These are phyloP conservation scores for Lipomyces starkeyi DNA, from an alignment of 805 yeast genomes.

Conservation along the genomic window DNA sequence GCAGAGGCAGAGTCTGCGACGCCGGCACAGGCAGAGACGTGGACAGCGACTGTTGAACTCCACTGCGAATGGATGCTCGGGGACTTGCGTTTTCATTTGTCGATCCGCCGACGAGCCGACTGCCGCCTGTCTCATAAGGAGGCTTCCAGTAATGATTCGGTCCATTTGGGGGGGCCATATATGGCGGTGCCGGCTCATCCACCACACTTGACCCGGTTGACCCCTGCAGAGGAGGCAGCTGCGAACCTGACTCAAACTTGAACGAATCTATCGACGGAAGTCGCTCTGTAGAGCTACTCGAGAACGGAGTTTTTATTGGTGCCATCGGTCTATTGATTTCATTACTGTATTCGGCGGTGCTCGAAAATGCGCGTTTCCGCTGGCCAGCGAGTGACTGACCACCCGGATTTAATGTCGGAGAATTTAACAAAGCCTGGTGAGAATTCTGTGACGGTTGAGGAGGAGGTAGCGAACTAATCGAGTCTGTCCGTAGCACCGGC, in stretches of 20 bases:
- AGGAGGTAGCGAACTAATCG: slow-evolving; percentile 21
- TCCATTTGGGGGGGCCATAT: slow-evolving; percentile 33
- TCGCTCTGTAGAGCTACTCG: slow-evolving; percentile 21
- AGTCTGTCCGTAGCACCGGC: slow-evolving; percentile 26
- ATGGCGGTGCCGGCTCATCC: slow-evolving; percentile 17
- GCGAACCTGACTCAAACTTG: slow-evolving; percentile 10
- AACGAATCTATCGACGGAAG: slow-evolving; percentile 41
- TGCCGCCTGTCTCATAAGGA: slow-evolving; percentile 18
- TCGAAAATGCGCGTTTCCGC: slow-evolving; percentile 37
- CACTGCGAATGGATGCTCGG: neutral
- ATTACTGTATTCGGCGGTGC: slow-evolving; percentile 25
- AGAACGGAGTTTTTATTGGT: slow-evolving; percentile 18
- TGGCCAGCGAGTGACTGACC: slow-evolving; percentile 20
- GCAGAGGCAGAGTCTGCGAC: slow-evolving; percentile 1
- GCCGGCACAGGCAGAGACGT: neutral
- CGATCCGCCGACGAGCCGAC: slow-evolving; percentile 5
- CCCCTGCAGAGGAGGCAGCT: slow-evolving; percentile 9
- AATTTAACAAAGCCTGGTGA: slow-evolving; percentile 13
- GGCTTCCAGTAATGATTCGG: slow-evolving; percentile 34
- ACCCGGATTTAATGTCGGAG: slow-evolving; percentile 10
- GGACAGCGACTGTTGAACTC: neutral
- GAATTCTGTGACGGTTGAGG: slow-evolving; percentile 12
- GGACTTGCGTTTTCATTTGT: slow-evolving; percentile 3
- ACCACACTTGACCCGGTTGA: neutral
- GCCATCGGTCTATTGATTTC: slow-evolving; percentile 18